Evolutionary conservation across 2,329 filamentous ascomycete genomes (phyloP), one percentile per base, ranked within the genome.

Genomic region (Fusarium solani-melongenae): DNA sequence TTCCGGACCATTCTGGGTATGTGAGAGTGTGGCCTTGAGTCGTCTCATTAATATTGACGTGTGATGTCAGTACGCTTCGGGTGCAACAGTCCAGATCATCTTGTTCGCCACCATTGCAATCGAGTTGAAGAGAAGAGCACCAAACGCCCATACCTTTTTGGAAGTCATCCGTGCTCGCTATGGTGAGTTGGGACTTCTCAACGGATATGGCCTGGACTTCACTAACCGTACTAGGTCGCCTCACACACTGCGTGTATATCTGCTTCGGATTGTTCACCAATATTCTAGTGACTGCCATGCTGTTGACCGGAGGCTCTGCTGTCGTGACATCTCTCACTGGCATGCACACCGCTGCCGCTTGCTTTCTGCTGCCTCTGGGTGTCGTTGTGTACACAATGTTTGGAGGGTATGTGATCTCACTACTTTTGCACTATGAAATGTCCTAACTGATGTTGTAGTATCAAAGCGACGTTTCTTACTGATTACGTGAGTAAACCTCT

Each of bases 21-120:
- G 70, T 56, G 33, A 36, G 14, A 34, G 9, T 11, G 14, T 4
- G 15, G 44, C 15, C 2, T 22, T 17, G 5, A 6, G 29, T 12
- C n/a, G 31, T 24, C 14, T 22, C 33, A 4, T 22, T 4, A 22
- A 46, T 24, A 2, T 34, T 56, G 15, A 56, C 20, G 8, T 15
- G 12, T 24, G 31, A 56, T 56, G 8, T 12, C 36, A 72, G 70
- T 92, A 92, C 77, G 90, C 89, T 1, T 88, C 86, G 2, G 89
- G 76, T 10, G 94, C 94, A 12, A 95, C 92, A 0, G 93, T 96
- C 7, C 94, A 97, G 80, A 95, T 98, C 76, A 88, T 98, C 31
- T 87, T 98, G 2, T 98, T 98, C 77, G 94, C 95, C 1, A 97
- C 94, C 0, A 88, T 98, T 31, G 95, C 95, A 33, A 98, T 98